phyloP scores from a whole-genome alignment of 495 filamentous ascomycete genomes.

The Aeminium ludgeri region DNA sequence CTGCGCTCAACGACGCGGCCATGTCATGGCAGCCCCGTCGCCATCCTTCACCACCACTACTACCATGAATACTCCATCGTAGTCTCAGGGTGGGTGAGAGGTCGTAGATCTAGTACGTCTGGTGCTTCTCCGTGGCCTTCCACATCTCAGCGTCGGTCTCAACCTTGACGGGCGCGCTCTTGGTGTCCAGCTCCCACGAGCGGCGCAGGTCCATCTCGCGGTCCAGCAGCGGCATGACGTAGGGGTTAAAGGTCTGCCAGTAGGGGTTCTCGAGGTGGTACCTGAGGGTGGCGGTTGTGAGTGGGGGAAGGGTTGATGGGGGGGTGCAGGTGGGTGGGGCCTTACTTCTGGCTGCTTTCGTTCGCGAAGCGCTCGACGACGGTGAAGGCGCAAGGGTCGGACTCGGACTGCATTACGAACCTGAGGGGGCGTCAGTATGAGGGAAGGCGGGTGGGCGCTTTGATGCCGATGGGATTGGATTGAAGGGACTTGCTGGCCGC shows the following conservation, averaged over 20 bases:
- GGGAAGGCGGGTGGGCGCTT: too few species aligned
- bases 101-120: constrained; percentile 3
- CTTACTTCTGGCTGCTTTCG: constrained; percentile 29
- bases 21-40: too few species aligned
- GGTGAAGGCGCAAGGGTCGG: constrained; percentile 47
- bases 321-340: constrained; percentile 10
- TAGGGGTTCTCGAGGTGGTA: constrained; percentile 22
- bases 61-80: too few species aligned
- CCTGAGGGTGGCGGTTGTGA: constrained; percentile 1
- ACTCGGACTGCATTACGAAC: constrained; percentile 40
- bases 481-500: too few species aligned
- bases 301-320: not conserved
- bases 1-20: too few species aligned
- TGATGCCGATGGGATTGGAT: not conserved
- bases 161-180: constrained; percentile 26
- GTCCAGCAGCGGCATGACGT: constrained; percentile 46
- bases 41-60: too few species aligned
- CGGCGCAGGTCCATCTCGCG: constrained; percentile 47
- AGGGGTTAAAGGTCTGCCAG: constrained; percentile 54
- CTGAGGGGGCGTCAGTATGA: not conserved
- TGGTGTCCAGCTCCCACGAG: constrained; percentile 39
- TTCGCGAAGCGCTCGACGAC: constrained; percentile 48
- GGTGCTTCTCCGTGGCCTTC: constrained; percentile 15
- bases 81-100: too few species aligned
- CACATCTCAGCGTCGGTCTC: constrained; percentile 12